Evolutionary conservation across 208 protist species (phyloP).

Genomic region (Crithidia thermophila): DNA sequence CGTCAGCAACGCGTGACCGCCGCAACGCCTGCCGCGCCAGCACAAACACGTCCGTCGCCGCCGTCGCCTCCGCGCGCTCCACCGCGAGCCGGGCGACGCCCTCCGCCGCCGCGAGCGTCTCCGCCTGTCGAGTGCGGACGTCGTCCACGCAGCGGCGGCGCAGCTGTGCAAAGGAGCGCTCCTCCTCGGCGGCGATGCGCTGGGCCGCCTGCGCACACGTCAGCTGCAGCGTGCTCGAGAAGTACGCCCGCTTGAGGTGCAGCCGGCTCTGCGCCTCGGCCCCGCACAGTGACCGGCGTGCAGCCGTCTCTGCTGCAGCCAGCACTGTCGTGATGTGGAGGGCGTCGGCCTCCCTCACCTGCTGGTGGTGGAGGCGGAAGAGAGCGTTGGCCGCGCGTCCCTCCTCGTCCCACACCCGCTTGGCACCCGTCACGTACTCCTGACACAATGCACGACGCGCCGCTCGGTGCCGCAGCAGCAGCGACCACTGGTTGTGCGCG

Average conservation of each 20-base stretch:
- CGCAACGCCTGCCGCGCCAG: slow-evolving; percentile 13
- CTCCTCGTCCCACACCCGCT: slow-evolving; percentile 48
- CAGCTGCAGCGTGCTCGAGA: neutral
- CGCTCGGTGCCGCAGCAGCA: slow-evolving; percentile 8
- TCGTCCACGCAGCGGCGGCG: slow-evolving; percentile 33
- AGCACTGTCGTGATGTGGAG: slow-evolving; percentile 13
- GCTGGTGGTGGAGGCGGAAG: slow-evolving; percentile 11
- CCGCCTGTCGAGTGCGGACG: slow-evolving; percentile 15
- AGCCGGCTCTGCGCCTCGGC: slow-evolving; percentile 30
- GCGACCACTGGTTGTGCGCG: slow-evolving; percentile 8
- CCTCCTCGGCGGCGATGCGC: slow-evolving; percentile 14
- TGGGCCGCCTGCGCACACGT: neutral
- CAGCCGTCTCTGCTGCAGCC: slow-evolving; percentile 6
- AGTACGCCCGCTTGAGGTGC: slow-evolving; percentile 6
- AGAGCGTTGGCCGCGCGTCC: slow-evolving; percentile 24
- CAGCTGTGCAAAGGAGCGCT: slow-evolving; percentile 7
- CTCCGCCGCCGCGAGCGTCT: slow-evolving; percentile 42
- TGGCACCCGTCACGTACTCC: slow-evolving; percentile 36
- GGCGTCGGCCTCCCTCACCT: neutral
- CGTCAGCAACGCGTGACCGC: slow-evolving; percentile 14
- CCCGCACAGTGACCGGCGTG: slow-evolving; percentile 19
- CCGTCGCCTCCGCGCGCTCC: slow-evolving; percentile 20
- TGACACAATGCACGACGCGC: slow-evolving; percentile 36
- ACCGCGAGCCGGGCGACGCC: slow-evolving; percentile 24
- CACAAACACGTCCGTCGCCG: slow-evolving; percentile 15